Conservation (phyloP, 2,329 filamentous ascomycete species). For the Chaetomiaceae sp. region DNA sequence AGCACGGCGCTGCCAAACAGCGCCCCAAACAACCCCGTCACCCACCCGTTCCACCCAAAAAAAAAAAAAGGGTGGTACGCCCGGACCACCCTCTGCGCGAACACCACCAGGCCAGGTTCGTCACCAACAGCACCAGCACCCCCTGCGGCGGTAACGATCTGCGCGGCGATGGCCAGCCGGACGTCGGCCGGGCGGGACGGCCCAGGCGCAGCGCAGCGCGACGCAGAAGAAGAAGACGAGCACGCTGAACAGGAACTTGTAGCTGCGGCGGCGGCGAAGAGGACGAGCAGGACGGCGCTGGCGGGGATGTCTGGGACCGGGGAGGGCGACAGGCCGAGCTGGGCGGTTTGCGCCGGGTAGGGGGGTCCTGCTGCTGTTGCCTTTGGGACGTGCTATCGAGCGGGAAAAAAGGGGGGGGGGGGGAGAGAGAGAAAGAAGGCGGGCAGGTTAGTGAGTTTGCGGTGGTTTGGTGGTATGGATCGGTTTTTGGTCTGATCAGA, state of each 20-base stretch:
- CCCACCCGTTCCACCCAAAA: constrained; percentile 61
- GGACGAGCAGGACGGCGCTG: constrained; percentile 55
- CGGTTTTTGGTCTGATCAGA: too few species aligned
- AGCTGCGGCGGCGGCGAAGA: constrained; percentile 49
- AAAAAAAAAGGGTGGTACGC: constrained; percentile 62
- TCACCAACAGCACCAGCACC: constrained; percentile 68
- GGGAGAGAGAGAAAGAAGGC: too few species aligned
- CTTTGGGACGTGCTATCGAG: too few species aligned
- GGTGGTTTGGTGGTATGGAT: too few species aligned
- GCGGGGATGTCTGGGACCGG: constrained; percentile 59
- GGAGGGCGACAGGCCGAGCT: constrained; percentile 55
- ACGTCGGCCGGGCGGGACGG: constrained; percentile 37
- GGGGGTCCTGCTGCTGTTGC: too few species aligned
- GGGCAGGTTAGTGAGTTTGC: too few species aligned
- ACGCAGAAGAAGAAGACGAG: constrained; percentile 57
- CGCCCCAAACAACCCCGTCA: constrained; percentile 50
- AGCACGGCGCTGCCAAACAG: constrained; percentile 50
- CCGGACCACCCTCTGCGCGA: constrained; percentile 69
- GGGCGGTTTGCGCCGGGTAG: constrained; percentile 42
- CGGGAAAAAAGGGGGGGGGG: background rate
- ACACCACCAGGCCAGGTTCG: constrained; percentile 78
- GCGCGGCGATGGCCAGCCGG: constrained; percentile 53
- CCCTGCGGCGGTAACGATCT: constrained; percentile 70
- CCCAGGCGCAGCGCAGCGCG: constrained; percentile 53
- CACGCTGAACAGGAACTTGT: constrained; percentile 57